These are phyloP conservation scores for Helminthosporium solani DNA, from an alignment of 2,329 filamentous ascomycete genomes.

Conservation along the genomic window DNA sequence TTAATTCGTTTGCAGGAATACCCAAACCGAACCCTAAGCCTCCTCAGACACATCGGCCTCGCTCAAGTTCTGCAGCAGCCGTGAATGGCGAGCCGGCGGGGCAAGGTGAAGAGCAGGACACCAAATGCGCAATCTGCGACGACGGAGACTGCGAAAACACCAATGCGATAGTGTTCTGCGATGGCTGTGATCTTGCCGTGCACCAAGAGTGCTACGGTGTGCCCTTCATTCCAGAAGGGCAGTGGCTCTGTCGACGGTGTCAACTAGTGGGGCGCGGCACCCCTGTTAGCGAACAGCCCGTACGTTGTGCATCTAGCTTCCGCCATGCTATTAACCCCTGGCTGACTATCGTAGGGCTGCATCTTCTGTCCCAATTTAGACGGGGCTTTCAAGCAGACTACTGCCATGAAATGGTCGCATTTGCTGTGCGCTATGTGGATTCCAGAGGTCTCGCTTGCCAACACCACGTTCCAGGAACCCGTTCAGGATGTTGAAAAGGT, in stretches of 20 bases:
- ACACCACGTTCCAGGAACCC: constrained; percentile 96
- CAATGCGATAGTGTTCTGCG: constrained; percentile 98
- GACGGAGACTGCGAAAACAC: constrained; percentile 99
- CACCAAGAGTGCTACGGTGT: constrained; percentile 99
- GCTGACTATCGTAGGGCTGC: constrained; percentile 54
- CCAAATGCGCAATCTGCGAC: constrained; percentile 95
- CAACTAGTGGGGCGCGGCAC: constrained; percentile 90
- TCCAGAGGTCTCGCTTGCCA: constrained; percentile 91
- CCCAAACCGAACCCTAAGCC: constrained; percentile 96
- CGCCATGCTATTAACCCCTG: constrained; percentile 1
- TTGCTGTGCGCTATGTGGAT: constrained; percentile 98
- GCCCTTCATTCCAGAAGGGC: constrained; percentile 96
- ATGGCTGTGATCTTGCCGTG: constrained; percentile 94
- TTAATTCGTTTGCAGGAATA: constrained; percentile 54
- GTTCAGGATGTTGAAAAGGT: constrained; percentile 98
- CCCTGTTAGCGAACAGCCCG: constrained; percentile 60
- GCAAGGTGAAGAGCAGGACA: constrained; percentile 88
- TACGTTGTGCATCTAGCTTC: constrained; percentile 19
- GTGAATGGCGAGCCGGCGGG: constrained; percentile 88
- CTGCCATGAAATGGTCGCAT: constrained; percentile 94
- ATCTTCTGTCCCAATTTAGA: constrained; percentile 98
- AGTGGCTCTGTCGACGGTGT: constrained; percentile 97
- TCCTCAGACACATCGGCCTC: constrained; percentile 87
- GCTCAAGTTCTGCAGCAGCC: constrained; percentile 90
- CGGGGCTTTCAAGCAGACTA: constrained; percentile 97